A percentile compares a stretch with the other conserved stretches of the same genome.
These are phyloP conservation scores for Colletotrichum musae DNA, from an alignment of 2,329 filamentous ascomycete species.

Conservation along the genomic window DNA sequence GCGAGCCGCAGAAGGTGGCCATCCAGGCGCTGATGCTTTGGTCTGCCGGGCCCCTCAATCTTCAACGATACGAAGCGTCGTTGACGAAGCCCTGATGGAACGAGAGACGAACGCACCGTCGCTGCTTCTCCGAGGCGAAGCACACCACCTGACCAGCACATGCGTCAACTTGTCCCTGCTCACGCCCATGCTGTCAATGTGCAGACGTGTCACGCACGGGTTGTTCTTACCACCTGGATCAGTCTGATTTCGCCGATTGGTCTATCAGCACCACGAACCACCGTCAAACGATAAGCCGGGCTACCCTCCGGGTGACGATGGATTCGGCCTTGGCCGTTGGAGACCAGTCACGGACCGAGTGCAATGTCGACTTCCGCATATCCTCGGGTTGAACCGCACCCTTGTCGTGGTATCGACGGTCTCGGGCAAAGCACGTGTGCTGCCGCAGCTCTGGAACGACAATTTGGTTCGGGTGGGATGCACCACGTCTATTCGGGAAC, in stretches of 20 bases:
- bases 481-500: conserved; percentile 34
- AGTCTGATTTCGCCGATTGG: conserved; percentile 1
- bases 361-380: background rate
- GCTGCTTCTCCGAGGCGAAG: conserved; percentile 1
- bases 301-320: background rate
- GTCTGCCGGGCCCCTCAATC: conserved; percentile 79
- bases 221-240: conserved; percentile 22
- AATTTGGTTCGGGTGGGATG: conserved; percentile 7
- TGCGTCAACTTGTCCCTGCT: background rate
- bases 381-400: conserved; percentile 3
- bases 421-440: conserved; percentile 10
- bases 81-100: background rate
- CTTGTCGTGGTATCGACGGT: background rate
- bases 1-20: conserved; percentile 49
- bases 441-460: background rate
- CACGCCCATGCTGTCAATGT: background rate
- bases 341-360: conserved; percentile 18
- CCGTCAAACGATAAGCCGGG: background rate
- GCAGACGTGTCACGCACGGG: conserved; percentile 31
- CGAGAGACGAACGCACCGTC: background rate
- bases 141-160: conserved; percentile 19
- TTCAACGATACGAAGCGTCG: conserved; percentile 58
- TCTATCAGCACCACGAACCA: conserved; percentile 8
- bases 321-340: background rate
- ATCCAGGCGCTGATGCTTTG: conserved; percentile 86